Evolutionary conservation across 768 basidiomycete species (phyloP).

Genomic region (Tricholoma sp.): DNA sequence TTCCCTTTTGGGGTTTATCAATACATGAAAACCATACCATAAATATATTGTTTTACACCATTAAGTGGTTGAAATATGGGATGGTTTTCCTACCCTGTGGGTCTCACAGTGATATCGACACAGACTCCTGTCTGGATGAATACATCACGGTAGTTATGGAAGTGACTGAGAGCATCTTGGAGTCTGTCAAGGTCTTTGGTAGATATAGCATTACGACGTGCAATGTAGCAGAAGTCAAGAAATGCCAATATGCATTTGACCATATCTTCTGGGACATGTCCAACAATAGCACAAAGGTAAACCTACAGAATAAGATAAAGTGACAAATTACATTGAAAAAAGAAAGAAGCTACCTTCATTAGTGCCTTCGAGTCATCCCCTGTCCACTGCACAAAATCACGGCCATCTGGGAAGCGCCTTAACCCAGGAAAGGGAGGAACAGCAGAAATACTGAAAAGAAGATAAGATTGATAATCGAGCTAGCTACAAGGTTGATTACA

Average conservation of each 20-base stretch:
- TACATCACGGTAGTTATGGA: no score
- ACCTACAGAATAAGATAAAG: not conserved
- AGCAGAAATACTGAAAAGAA: not conserved
- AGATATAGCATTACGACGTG: not conserved
- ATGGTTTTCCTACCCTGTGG: no score
- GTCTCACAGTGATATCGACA: no score
- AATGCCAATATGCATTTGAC: conserved; percentile 12
- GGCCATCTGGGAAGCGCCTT: not conserved
- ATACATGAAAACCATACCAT: no score
- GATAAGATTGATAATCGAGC: not conserved
- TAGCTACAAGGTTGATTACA: conserved; percentile 5
- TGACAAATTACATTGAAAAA: not conserved
- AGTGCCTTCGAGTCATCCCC: not conserved
- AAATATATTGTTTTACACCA: no score
- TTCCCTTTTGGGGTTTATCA: no score
- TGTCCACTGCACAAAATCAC: not conserved
- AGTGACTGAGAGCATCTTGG: no score
- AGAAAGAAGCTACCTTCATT: not conserved
- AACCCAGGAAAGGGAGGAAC: not conserved
- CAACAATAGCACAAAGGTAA: conserved; percentile 1
- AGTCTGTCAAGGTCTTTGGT: no score
- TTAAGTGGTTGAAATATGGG: no score
- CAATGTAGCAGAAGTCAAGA: not conserved
- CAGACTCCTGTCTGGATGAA: no score
- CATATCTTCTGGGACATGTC: conserved; percentile 7